Percentiles rank a stretch among this genome's conserved stretches.
Conservation (phyloP, 352 stramenopile genomes). For the Phytophthora tubulina region DNA sequence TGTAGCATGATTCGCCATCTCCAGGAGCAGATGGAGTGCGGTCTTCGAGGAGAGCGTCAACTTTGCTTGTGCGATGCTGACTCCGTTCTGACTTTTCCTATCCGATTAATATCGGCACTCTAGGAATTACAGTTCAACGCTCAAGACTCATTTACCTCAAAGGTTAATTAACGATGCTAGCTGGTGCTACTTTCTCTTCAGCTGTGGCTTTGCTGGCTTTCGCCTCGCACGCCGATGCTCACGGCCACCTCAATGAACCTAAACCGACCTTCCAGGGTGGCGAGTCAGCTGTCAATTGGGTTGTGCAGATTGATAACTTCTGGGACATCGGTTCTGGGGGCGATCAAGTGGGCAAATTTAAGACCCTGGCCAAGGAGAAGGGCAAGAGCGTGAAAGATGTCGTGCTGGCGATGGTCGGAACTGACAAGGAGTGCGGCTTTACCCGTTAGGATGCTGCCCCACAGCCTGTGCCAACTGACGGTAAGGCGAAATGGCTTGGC, state of each 20-base stretch:
- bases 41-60: too few relatives aligned
- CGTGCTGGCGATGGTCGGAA: conserved; percentile 39
- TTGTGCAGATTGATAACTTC: conserved; percentile 36
- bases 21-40: background rate
- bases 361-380: conserved; percentile 38
- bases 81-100: too few relatives aligned
- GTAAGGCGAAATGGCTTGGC: conserved; percentile 37
- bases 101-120: background rate
- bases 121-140: background rate
- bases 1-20: background rate
- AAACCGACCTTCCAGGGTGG: conserved; percentile 24
- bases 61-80: too few relatives aligned
- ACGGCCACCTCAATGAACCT: conserved; percentile 35
- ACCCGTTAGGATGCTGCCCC: conserved; percentile 32
- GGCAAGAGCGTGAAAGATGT: conserved; percentile 41
- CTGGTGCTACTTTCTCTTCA: conserved; percentile 9
- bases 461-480: conserved; percentile 44
- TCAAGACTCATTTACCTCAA: background rate
- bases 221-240: conserved; percentile 16
- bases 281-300: conserved; percentile 20
- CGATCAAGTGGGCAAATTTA: conserved; percentile 40
- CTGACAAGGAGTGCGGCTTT: conserved; percentile 45
- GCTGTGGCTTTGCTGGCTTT: conserved; percentile 14
- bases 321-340: conserved; percentile 40
- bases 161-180: conserved; percentile 2